Evolutionary conservation across 148 eudicot species (phyloP).

Genomic region (Vaccinium vitisidaea): DNA sequence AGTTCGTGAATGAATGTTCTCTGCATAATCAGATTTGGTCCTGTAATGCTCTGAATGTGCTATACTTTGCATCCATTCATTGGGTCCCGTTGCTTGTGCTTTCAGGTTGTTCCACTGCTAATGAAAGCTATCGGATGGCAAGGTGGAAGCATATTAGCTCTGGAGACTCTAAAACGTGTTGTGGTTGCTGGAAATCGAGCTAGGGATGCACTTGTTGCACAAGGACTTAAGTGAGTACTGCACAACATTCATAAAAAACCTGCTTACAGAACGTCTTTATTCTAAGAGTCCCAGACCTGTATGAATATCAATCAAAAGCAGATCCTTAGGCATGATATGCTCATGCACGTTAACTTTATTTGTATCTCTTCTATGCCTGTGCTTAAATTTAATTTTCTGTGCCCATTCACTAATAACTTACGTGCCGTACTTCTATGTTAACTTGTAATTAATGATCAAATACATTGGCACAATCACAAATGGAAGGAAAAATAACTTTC

Average conservation of each 20-base stretch:
- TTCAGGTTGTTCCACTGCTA: constrained; percentile 96
- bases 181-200: constrained; percentile 99
- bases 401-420: neutral
- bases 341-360: neutral
- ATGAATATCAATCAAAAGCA: neutral
- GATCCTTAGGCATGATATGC: neutral
- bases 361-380: neutral
- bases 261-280: neutral
- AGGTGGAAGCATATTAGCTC: constrained; percentile 97
- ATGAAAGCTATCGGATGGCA: constrained; percentile 99
- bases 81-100: constrained; percentile 9
- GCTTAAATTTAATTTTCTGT: neutral
- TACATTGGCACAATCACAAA: neutral
- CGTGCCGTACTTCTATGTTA: neutral
- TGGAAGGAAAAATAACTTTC: neutral
- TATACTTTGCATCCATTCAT: neutral
- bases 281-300: neutral
- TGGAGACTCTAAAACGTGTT: constrained; percentile 95
- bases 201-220: constrained; percentile 97
- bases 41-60: neutral
- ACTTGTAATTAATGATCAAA: neutral
- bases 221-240: constrained; percentile 86
- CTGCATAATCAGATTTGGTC: neutral
- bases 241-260: neutral
- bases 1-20: neutral